These are phyloP conservation scores for Holtermanniella nyarrowii DNA, from an alignment of 768 basidiomycete species.

Conservation along the genomic window DNA sequence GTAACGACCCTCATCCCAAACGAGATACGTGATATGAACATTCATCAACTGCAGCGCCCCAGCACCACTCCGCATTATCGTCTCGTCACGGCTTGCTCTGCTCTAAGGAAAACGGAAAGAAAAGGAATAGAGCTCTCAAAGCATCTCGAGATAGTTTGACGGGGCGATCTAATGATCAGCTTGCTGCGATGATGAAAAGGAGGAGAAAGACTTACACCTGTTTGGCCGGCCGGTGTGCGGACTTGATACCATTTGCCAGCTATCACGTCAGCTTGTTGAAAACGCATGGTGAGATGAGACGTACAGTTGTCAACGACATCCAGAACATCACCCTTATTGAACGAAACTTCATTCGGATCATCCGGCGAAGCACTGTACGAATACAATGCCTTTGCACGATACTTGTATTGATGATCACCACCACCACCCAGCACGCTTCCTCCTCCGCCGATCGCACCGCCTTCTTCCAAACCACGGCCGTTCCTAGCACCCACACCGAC, in stretches of 20 bases:
- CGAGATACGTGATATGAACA: too few relatives aligned
- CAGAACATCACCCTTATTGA: constrained; percentile 80
- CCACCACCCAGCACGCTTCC: background rate
- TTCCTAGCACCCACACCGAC: background rate
- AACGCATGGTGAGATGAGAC: too few relatives aligned
- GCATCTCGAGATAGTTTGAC: constrained; percentile 34
- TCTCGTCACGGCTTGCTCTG: too few relatives aligned
- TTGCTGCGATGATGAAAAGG: background rate
- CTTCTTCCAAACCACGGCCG: background rate
- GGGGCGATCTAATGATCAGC: constrained; percentile 30
- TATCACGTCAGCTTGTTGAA: background rate
- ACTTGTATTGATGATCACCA: constrained; percentile 2
- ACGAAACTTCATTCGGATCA: constrained; percentile 93
- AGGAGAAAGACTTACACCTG: constrained; percentile 26
- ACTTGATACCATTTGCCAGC: constrained; percentile 47
- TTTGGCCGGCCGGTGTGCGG: constrained; percentile 27
- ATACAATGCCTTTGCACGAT: constrained; percentile 27
- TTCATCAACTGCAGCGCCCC: too few relatives aligned
- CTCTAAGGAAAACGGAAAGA: too few relatives aligned
- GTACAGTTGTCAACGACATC: constrained; percentile 71
- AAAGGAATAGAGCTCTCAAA: too few relatives aligned
- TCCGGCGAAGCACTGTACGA: constrained; percentile 74
- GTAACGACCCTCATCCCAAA: too few relatives aligned
- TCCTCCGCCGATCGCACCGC: background rate
- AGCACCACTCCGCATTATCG: too few relatives aligned